These are phyloP conservation scores for Colletotrichum truncatum DNA, from an alignment of 2,329 filamentous ascomycete genomes.

Conservation along the genomic window DNA sequence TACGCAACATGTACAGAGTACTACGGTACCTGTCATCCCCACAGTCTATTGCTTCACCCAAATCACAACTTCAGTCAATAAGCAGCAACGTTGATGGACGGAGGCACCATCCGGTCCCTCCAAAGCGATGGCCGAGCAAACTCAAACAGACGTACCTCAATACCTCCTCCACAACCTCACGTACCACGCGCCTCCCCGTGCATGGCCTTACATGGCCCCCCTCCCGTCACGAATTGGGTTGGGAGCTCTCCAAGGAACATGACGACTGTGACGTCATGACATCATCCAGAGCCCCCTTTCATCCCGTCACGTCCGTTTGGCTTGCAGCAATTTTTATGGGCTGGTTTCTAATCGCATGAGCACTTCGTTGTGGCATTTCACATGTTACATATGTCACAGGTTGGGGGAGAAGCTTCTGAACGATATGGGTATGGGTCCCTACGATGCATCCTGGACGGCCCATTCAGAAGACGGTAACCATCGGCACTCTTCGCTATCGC, in stretches of 20 bases:
- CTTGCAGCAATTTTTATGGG: not conserved
- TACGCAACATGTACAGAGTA: not conserved
- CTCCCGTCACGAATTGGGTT: conserved; percentile 20
- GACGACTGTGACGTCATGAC: conserved; percentile 21
- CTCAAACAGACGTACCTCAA: not conserved
- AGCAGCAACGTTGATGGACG: too few species aligned
- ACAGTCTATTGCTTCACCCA: too few species aligned
- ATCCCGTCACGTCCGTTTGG: conserved; percentile 39
- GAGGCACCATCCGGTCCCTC: too few species aligned
- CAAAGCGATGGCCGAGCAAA: too few species aligned
- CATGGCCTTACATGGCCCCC: conserved; percentile 11
- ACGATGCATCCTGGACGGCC: not conserved
- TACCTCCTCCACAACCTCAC: conserved; percentile 1
- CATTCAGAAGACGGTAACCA: too few species aligned
- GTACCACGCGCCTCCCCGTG: conserved; percentile 11
- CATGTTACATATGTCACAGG: conserved; percentile 7
- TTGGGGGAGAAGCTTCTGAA: conserved; percentile 13
- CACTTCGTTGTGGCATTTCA: conserved; percentile 18
- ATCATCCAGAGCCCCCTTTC: conserved; percentile 26
- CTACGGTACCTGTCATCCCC: too few species aligned
- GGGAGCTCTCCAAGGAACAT: conserved; percentile 24
- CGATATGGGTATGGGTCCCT: not conserved
- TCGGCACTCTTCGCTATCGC: not conserved
- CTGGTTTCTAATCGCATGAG: conserved; percentile 9
- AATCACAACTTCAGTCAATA: too few species aligned